Base-by-base conservation (phyloP, 495 filamentous ascomycete species). In the Tuber brumale region DNA sequence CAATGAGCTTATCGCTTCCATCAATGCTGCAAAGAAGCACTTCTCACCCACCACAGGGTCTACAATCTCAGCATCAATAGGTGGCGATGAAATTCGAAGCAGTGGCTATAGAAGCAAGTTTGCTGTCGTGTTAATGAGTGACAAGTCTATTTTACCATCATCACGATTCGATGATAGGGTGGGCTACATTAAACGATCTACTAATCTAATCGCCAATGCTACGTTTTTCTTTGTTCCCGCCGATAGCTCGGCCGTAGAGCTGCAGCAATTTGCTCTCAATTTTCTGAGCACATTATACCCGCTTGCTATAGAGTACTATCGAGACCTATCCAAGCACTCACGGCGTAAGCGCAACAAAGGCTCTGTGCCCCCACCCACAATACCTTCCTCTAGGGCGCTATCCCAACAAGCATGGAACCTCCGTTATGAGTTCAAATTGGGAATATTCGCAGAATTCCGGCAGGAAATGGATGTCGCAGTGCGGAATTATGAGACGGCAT, bases 351-450 rank as follows among this genome's bases (percentile, higher is more conserved):
- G 91, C 72, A 90, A 89, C 69, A 87, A 93, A 79, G 90, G 91
- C 35, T 87, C 87, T 44, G 89, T 91, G 37, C 94, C 94, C 16
- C 91, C 92, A 69, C 92, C 93, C 14, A 94, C 92, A n/a, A 87
- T 90, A n/a, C 92, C 93, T 45, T 91, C 93, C 23, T 91, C 88
- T 19, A 92, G 93, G 18, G 94, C 93, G 5, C 84, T 97, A 31
- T 92, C 93, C n/a, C 87, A 89, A 18, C 91, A 93, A 74, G 93
- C 92, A 7, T 97, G 94, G 94, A 93, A 91, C 83, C 90, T 93
- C 35, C 91, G 94, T 3, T 97, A 97, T 82, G 94, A 97, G 80
- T 94, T 95, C 85, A 97, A 97, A 81, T 88, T 93, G 42, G 94
- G 92, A 12, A 86, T 96, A 1, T 92, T 97, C 81, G 93, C 94